Percentiles rank a stretch among this genome's conserved stretches.
These are phyloP conservation scores for Xylaria sp. DNA, from an alignment of 2,329 filamentous ascomycete genomes.

Conservation along the genomic window DNA sequence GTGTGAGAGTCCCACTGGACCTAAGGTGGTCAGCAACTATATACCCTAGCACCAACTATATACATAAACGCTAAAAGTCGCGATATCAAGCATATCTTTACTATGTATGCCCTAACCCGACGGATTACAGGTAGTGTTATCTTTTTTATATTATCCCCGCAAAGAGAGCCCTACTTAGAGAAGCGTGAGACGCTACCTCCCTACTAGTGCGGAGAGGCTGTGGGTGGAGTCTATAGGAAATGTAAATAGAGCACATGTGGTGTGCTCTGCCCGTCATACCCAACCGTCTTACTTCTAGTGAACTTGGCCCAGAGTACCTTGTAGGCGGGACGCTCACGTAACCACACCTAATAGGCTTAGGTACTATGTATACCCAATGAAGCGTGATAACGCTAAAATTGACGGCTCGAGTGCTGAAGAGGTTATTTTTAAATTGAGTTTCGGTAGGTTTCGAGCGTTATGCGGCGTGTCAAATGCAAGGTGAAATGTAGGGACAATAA, in stretches of 20 bases:
- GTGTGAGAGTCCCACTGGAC: neutral
- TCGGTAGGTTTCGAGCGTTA: neutral
- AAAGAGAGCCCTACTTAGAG: too few species aligned
- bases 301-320: neutral
- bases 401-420: neutral
- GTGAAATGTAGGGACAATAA: neutral
- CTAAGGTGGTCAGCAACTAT: neutral
- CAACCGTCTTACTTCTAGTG: constrained; percentile 1
- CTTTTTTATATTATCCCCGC: neutral
- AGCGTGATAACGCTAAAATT: neutral
- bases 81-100: neutral
- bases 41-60: neutral
- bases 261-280: neutral
- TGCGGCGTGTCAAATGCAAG: neutral
- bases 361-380: neutral
- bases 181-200: neutral
- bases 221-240: neutral
- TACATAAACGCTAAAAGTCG: neutral
- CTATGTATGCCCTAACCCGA: too few species aligned
- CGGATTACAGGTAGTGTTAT: neutral
- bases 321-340: constrained; percentile 1
- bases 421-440: neutral
- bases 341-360: neutral
- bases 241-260: neutral
- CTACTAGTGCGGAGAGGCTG: neutral